Percentiles rank a stretch among this genome's conserved stretches.
These are phyloP conservation scores for Starmerella lactis-condensi DNA, from an alignment of 805 yeast genomes.

Conservation along the genomic window DNA sequence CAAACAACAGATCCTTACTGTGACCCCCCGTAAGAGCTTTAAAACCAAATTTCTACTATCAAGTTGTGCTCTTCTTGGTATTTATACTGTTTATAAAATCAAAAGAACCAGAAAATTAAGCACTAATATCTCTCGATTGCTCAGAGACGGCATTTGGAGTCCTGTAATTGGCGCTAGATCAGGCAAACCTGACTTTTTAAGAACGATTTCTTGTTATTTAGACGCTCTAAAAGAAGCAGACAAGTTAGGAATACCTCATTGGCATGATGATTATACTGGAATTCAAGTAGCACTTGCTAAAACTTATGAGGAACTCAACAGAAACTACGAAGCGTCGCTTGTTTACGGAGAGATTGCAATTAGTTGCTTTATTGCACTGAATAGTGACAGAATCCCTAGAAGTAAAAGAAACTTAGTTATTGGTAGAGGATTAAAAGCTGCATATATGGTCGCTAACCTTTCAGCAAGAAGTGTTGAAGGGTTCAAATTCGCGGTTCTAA, in stretches of 20 bases:
- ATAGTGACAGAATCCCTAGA: conserved; percentile 29
- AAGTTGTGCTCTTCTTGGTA: too few relatives aligned
- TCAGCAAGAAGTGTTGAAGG: conserved; percentile 8
- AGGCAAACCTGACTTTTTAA: conserved; percentile 34
- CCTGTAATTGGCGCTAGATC: conserved; percentile 48
- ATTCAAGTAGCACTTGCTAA: conserved; percentile 74
- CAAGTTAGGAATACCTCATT: conserved; percentile 33
- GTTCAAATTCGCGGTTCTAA: conserved; percentile 8
- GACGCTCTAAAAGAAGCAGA: conserved; percentile 54
- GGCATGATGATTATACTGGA: conserved; percentile 74
- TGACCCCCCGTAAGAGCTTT: too few relatives aligned
- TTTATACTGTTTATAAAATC: too few relatives aligned
- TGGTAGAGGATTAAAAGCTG: conserved; percentile 51
- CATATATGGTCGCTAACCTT: conserved; percentile 44
- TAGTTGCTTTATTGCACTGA: conserved; percentile 34
- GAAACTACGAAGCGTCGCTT: conserved; percentile 43
- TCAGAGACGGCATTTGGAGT: conserved; percentile 67
- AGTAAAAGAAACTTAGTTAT: conserved; percentile 37
- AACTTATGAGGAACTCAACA: conserved; percentile 55
- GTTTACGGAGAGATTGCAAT: conserved; percentile 46
- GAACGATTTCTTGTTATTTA: conserved; percentile 54
- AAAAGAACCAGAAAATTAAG: too few relatives aligned
- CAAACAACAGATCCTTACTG: too few relatives aligned
- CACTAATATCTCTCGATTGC: too few relatives aligned
- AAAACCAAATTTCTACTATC: too few relatives aligned